phyloP scores from a whole-genome alignment of 352 stramenopile species.

The Pythium periplocum region DNA sequence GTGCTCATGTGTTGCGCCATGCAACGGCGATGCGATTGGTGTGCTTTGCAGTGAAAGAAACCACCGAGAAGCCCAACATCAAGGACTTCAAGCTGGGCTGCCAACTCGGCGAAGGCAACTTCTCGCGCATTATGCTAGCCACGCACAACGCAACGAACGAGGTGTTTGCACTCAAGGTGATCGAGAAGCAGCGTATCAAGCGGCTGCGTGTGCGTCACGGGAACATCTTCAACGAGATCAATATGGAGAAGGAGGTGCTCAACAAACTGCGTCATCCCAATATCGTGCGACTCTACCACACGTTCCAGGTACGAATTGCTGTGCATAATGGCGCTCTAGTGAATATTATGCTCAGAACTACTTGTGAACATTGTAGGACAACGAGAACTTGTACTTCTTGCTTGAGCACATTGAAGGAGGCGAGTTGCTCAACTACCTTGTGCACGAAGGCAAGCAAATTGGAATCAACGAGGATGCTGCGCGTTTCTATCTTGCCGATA shows the following conservation, averaged over 20 bases:
- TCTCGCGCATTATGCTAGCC: constrained; percentile 89
- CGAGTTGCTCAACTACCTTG: constrained; percentile 91
- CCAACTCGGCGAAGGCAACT: constrained; percentile 90
- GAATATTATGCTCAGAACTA: constrained; percentile 7
- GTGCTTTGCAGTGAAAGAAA: constrained; percentile 55
- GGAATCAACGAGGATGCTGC: constrained; percentile 73
- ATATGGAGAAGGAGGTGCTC: constrained; percentile 96
- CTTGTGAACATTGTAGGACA: constrained; percentile 37
- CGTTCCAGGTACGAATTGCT: constrained; percentile 79
- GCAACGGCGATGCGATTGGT: neutral
- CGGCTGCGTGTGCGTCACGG: constrained; percentile 89
- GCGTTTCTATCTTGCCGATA: constrained; percentile 83
- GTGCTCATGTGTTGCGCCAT: no score
- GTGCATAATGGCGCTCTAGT: neutral
- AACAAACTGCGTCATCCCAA: constrained; percentile 86
- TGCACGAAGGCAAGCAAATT: constrained; percentile 72
- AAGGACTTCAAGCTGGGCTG: constrained; percentile 62
- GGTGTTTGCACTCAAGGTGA: constrained; percentile 95
- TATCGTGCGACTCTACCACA: constrained; percentile 93
- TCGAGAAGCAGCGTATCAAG: constrained; percentile 89
- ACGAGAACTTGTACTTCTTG: constrained; percentile 94
- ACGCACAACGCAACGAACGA: constrained; percentile 89
- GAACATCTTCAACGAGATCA: constrained; percentile 98
- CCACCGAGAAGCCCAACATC: constrained; percentile 64
- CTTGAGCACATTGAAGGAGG: constrained; percentile 90